Base-by-base conservation (phyloP, 2,329 filamentous ascomycete genomes). In the Trichoderma atroviride region DNA sequence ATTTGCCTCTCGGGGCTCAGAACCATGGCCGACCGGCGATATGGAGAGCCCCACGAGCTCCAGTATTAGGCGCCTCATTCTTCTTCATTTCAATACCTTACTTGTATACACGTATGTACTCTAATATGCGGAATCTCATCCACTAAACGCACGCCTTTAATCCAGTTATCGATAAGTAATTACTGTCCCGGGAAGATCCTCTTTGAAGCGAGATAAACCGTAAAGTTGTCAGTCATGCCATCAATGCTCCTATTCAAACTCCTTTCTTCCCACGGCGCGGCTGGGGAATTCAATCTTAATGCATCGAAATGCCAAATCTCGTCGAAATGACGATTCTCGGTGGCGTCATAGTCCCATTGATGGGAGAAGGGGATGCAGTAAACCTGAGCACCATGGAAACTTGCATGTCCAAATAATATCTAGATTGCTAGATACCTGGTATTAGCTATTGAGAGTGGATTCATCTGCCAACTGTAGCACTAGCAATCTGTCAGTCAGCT, bases 141-240 rank as follows among this genome's bases (percentile, higher is more conserved):
- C 19, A n/a, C 14, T 55, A n/a, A 16, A 40, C 22, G 9, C 61
- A 40, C 16, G 24, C 50, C 16, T 37, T 40, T 47, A 10, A 14
- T 22, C 16, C 16, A 16, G 33, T 33, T n/a, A 11, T 55, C 16
- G 50, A 27, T 47, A 33, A 57, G 37, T 57, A 5, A 56, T 35
- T 57, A n/a, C 3, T 33, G 53, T 19, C 13, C 19, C n/a, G 10
- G 10, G 62, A 19, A 50, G n/a, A 52, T 27, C n/a, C 3, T 59
- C 3, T 13, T n/a, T 27, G 63, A 66, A 66, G 63, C 63, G 63
- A 66, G 16, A 66, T 59, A 10, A 29, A 33, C 22, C 9, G 31
- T 33, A n/a, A 50, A 29, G 27, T 29, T 3, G n/a, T 29, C 13
- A 16, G 19, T 52, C 24, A 58, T 59, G 55, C 55, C 22, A 10